Conservation (phyloP, 352 stramenopile genomes). For the Phytophthora boehmeriae region DNA sequence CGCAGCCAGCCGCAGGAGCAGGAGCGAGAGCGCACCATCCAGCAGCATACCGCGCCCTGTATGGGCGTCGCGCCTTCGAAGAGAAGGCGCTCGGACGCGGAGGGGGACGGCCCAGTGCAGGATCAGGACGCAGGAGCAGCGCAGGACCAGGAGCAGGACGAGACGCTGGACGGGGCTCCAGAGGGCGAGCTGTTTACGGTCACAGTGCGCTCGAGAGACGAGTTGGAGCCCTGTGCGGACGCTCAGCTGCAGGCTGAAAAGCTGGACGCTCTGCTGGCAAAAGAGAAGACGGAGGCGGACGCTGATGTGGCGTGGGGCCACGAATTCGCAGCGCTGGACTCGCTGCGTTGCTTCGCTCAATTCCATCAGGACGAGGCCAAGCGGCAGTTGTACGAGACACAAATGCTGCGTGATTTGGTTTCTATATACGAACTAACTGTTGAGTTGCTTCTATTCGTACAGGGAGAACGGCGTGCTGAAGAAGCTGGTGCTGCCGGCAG, state of each 20-base stretch:
- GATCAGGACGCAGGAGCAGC: slow-evolving; percentile 10
- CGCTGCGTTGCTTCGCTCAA: slow-evolving; percentile 44
- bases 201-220: slow-evolving; percentile 47
- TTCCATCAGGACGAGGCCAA: slow-evolving; percentile 38
- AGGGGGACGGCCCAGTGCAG: slow-evolving; percentile 2
- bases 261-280: slow-evolving; percentile 40
- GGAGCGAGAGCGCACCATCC: slow-evolving; percentile 23
- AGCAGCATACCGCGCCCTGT: slow-evolving; percentile 23
- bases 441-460: slow-evolving; percentile 10
- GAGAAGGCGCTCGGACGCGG: slow-evolving; percentile 29
- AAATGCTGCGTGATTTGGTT: slow-evolving; percentile 4
- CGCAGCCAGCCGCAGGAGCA: slow-evolving; percentile 22
- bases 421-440: too few species aligned
- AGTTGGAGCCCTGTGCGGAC: slow-evolving; percentile 48
- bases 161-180: slow-evolving; percentile 50
- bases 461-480: slow-evolving; percentile 30
- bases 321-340: slow-evolving; percentile 53
- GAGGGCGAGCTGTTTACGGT: slow-evolving; percentile 68
- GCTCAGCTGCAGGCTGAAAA: slow-evolving; percentile 31
- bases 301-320: slow-evolving; percentile 41
- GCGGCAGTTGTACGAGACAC: slow-evolving; percentile 33
- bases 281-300: slow-evolving; percentile 6
- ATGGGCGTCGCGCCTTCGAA: slow-evolving; percentile 31
- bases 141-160: slow-evolving; percentile 22
- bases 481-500: slow-evolving; percentile 59